phyloP scores from a whole-genome alignment of 2,329 filamentous ascomycete genomes.

The Rutstroemia sp. region DNA sequence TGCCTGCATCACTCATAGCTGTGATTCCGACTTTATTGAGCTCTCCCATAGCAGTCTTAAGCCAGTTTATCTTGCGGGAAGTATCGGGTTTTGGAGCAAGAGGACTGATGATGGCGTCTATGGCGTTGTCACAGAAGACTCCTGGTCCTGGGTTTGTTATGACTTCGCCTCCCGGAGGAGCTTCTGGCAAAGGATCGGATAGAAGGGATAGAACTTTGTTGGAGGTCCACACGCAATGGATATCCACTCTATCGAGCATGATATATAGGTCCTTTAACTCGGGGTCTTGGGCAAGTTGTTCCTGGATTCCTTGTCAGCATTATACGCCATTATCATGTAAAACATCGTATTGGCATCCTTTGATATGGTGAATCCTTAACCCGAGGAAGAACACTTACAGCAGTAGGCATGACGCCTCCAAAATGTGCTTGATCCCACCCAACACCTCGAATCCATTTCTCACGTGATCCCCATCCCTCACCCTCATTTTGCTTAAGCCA shows the following conservation, averaged over 20 bases:
- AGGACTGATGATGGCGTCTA: constrained; percentile 48
- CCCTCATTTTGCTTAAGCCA: constrained; percentile 45
- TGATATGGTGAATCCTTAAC: no score
- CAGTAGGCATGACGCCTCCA: constrained; percentile 54
- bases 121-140: constrained; percentile 68
- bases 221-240: constrained; percentile 65
- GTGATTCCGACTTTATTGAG: constrained; percentile 60
- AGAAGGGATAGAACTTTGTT: constrained; percentile 55
- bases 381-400: constrained; percentile 38
- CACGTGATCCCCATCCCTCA: constrained; percentile 39
- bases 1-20: constrained; percentile 63
- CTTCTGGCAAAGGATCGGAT: constrained; percentile 38
- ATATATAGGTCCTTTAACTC: constrained; percentile 50
- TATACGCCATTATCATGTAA: background rate
- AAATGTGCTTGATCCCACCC: constrained; percentile 66
- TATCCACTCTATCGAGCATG: constrained; percentile 64
- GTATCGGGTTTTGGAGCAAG: constrained; percentile 49
- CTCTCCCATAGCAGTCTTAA: constrained; percentile 53
- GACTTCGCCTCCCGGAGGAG: constrained; percentile 57
- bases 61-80: constrained; percentile 45
- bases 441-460: constrained; percentile 58
- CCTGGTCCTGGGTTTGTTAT: constrained; percentile 53
- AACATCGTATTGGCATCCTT: background rate
- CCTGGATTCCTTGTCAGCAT: constrained; percentile 16
- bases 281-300: constrained; percentile 46